These are phyloP conservation scores for Leishmania guyanensis DNA, from an alignment of 208 protist species.

Conservation along the genomic window DNA sequence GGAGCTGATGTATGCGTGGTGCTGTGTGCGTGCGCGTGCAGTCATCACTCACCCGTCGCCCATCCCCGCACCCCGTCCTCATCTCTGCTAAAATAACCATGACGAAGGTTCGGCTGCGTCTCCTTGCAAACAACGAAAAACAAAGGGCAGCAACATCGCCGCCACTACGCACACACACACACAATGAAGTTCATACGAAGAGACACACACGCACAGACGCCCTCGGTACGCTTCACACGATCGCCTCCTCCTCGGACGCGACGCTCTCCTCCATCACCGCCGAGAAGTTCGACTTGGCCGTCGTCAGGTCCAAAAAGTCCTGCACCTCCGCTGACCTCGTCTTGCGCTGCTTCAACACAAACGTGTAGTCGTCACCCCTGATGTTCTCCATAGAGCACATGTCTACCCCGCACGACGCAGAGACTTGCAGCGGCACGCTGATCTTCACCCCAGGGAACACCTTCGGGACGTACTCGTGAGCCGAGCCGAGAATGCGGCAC, in stretches of 20 bases:
- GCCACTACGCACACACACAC: not conserved
- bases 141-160: not conserved
- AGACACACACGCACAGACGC: slow-evolving; percentile 1
- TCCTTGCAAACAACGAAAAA: not conserved
- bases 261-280: slow-evolving; percentile 19
- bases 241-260: not conserved
- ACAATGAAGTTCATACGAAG: not conserved
- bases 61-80: not conserved
- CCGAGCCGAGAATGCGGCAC: slow-evolving; percentile 56
- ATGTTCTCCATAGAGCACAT: slow-evolving; percentile 81
- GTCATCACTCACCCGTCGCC: not conserved
- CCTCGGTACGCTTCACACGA: not conserved
- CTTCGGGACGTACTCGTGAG: slow-evolving; percentile 75
- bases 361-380: slow-evolving; percentile 45
- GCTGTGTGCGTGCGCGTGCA: not conserved
- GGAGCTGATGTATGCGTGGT: not conserved
- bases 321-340: slow-evolving; percentile 20
- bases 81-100: not conserved
- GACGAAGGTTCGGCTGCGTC: not conserved
- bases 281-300: slow-evolving; percentile 24
- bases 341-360: slow-evolving; percentile 32
- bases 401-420: slow-evolving; percentile 71
- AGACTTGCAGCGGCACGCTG: slow-evolving; percentile 66
- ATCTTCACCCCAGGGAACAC: slow-evolving; percentile 76
- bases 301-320: slow-evolving; percentile 26